phyloP scores from a whole-genome alignment of 1,139 yeast genomes.

The Hanseniaspora gamundiae region DNA sequence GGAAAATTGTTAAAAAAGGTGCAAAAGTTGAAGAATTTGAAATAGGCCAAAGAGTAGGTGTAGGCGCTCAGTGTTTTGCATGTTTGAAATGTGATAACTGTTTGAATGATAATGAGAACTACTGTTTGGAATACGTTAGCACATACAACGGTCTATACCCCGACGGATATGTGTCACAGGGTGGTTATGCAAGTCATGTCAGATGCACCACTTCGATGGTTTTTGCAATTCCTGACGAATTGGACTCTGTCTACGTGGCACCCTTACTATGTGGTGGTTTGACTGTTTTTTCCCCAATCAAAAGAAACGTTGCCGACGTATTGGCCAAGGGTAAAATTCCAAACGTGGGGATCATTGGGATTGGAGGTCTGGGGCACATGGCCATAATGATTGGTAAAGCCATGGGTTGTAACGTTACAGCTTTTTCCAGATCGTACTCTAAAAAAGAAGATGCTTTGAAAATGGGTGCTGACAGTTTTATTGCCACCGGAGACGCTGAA shows the following conservation, averaged over 20 bases:
- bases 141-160: conserved; percentile 33
- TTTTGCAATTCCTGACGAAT: conserved; percentile 36
- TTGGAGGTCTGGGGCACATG: conserved; percentile 54
- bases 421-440: conserved; percentile 37
- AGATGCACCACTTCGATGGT: conserved; percentile 36
- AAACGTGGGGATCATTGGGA: conserved; percentile 43
- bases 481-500: conserved; percentile 35
- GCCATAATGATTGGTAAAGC: conserved; percentile 46
- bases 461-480: conserved; percentile 41
- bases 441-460: conserved; percentile 40
- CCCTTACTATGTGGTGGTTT: conserved; percentile 44
- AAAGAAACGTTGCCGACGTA: conserved; percentile 29
- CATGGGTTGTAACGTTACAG: conserved; percentile 44
- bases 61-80: conserved; percentile 38
- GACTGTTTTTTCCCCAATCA: conserved; percentile 41
- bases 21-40: conserved; percentile 24
- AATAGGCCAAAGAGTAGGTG: conserved; percentile 40
- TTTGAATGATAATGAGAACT: conserved; percentile 32
- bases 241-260: conserved; percentile 33
- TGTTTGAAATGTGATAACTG: conserved; percentile 39
- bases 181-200: conserved; percentile 43
- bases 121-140: conserved; percentile 32
- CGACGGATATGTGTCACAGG: conserved; percentile 37
- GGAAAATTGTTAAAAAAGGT: conserved; percentile 35
- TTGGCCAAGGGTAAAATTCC: conserved; percentile 28